A percentile compares a stretch with the other conserved stretches of the same genome.
Evolutionary conservation across 305 asterid species (phyloP).

Genomic region (Fraxinus latifolia): DNA sequence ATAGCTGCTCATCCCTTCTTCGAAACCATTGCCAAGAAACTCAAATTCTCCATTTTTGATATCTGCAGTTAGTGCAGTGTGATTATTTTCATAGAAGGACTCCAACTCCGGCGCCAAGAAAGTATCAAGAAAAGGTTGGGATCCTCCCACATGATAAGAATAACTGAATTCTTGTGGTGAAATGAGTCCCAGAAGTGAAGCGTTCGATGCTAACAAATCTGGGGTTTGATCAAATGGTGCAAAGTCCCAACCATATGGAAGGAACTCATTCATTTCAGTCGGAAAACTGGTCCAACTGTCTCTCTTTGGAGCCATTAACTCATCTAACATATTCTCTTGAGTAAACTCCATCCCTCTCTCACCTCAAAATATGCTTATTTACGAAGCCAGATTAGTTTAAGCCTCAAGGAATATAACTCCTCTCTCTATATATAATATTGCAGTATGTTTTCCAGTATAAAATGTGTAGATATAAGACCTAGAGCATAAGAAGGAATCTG

Average conservation of each 20-base stretch:
- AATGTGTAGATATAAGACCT: constrained; percentile 30
- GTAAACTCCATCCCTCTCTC: constrained; percentile 48
- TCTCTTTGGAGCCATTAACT: constrained; percentile 47
- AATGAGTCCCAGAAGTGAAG: constrained; percentile 43
- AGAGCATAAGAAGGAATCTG: constrained; percentile 45
- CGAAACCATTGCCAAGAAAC: constrained; percentile 22
- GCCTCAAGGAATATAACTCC: neutral
- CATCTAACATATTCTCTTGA: constrained; percentile 47
- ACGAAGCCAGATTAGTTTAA: neutral
- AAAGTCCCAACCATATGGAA: constrained; percentile 40
- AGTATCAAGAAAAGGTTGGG: constrained; percentile 46
- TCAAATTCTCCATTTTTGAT: constrained; percentile 23
- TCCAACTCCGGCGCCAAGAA: constrained; percentile 32
- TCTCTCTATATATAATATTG: constrained; percentile 17
- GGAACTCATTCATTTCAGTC: constrained; percentile 30
- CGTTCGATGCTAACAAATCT: constrained; percentile 39
- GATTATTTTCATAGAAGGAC: constrained; percentile 20
- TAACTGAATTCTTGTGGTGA: constrained; percentile 32
- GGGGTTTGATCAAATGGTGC: constrained; percentile 39
- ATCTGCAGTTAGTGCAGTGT: neutral
- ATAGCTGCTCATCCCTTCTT: neutral
- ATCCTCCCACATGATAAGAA: constrained; percentile 40
- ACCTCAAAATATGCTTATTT: neutral
- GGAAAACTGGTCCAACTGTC: constrained; percentile 43
- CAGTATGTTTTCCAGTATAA: constrained; percentile 20